These are phyloP conservation scores for Ganoderma meredithae DNA, from an alignment of 1,284 basidiomycete genomes.

Conservation along the genomic window DNA sequence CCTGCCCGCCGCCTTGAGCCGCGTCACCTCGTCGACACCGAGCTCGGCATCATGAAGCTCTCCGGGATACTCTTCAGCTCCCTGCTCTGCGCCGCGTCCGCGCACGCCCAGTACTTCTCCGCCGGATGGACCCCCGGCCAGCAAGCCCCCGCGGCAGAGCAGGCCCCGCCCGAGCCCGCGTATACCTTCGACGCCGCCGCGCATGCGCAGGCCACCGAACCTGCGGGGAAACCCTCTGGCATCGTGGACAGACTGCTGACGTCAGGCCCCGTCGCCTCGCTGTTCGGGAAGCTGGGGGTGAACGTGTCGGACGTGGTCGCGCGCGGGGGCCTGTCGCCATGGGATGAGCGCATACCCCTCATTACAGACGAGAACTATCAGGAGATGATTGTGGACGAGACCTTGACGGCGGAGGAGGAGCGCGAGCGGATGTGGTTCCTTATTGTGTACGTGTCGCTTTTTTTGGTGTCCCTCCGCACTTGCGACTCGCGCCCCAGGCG, in stretches of 20 bases:
- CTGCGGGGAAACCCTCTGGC: conserved; percentile 16
- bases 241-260: conserved; percentile 54
- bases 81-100: conserved; percentile 47
- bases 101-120: conserved; percentile 74
- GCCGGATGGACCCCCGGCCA: conserved; percentile 81
- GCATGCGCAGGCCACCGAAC: conserved; percentile 14
- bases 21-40: conserved; percentile 10
- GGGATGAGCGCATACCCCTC: conserved; percentile 76
- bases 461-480: background rate
- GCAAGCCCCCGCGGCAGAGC: conserved; percentile 45
- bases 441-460: conserved; percentile 61
- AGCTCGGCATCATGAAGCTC: conserved; percentile 56
- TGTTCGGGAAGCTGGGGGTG: conserved; percentile 66
- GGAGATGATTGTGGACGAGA: conserved; percentile 72
- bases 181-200: conserved; percentile 35
- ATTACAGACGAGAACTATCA: conserved; percentile 80
- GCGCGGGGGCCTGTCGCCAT: conserved; percentile 52
- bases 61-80: conserved; percentile 44
- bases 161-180: conserved; percentile 27
- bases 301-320: conserved; percentile 70
- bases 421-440: conserved; percentile 75
- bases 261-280: conserved; percentile 55
- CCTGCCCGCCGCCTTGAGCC: background rate
- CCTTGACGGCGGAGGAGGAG: conserved; percentile 62
- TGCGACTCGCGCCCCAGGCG: background rate